Evolutionary conservation across 495 filamentous ascomycete genomes (phyloP), one percentile per base, ranked within the genome.

Genomic region (Bombardia bombarda): DNA sequence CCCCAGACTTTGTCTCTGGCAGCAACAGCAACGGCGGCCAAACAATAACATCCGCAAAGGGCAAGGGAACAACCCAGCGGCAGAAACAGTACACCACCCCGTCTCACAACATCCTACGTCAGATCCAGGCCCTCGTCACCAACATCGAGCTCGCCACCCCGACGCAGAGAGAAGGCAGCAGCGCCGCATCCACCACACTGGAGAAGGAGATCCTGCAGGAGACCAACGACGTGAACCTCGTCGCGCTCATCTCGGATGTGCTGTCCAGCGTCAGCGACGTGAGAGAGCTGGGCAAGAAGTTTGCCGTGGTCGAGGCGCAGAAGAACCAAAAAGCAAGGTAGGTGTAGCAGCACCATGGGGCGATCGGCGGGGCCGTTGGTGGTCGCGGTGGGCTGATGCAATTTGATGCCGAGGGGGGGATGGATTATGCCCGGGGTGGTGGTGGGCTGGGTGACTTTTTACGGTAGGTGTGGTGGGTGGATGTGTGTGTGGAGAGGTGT

Each of bases 141-240:
- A 73, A 79, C 52, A 61, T 88, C 52, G 70, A 72, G 47, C 63
- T 80, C 41, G 57, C 87, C 54, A 66, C 74, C 47, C 69, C 80
- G 1, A 63, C 72, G 2, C 68, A 83, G 41, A 61, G 60, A 6
- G n/a, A n/a, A n/a, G n/a, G n/a, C n/a, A n/a, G n/a, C n/a, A n/a
- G n/a, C n/a, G n/a, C n/a, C n/a, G n/a, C n/a, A n/a, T n/a, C n/a
- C n/a, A 50, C 63, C 22, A 67, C 69, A 0, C 80, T 80, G 34
- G 59, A 75, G 34, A 62, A 63, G 36, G 81, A 84, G 56, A 69
- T 78, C 12, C 53, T 77, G 22, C 73, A 79, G 3, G 83, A 92
- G 62, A 71, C 75, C 42, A 86, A 86, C 47, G 87, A 95, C 48
- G 87, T 94, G 28, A 68, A 78, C 32, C 69, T 95, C 0, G 73